phyloP scores from a whole-genome alignment of 129 eudicot species.

The Apium graveolens region DNA sequence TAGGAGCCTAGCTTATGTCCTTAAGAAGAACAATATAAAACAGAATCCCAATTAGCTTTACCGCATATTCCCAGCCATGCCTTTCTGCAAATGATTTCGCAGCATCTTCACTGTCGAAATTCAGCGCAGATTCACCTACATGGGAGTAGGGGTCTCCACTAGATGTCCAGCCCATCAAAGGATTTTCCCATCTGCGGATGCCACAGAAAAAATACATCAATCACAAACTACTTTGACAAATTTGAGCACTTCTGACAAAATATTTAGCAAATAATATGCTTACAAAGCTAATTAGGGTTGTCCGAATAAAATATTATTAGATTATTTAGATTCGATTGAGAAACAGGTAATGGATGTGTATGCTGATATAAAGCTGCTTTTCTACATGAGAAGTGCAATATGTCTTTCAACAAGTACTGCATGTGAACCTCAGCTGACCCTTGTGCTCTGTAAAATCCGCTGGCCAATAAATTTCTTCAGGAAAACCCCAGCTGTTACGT shows the following conservation, averaged over 20 bases:
- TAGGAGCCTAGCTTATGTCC: too few species aligned
- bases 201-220: neutral
- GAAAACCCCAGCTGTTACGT: neutral
- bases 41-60: slow-evolving; percentile 14
- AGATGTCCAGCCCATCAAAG: slow-evolving; percentile 97
- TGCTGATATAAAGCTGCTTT: neutral
- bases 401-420: neutral
- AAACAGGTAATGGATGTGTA: neutral
- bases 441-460: neutral
- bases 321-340: neutral
- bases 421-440: neutral
- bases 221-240: neutral
- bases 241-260: neutral
- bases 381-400: neutral
- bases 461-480: neutral
- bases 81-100: slow-evolving; percentile 77
- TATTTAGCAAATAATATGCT: neutral
- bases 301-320: too few species aligned
- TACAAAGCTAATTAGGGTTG: neutral
- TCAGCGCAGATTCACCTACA: slow-evolving; percentile 81
- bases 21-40: neutral
- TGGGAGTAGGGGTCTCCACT: slow-evolving; percentile 95
- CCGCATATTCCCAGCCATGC: slow-evolving; percentile 95
- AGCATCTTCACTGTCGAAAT: slow-evolving; percentile 68
- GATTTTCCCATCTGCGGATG: slow-evolving; percentile 87